Evolutionary conservation across 495 filamentous ascomycete genomes (phyloP).

Genomic region (Daldinia loculata): DNA sequence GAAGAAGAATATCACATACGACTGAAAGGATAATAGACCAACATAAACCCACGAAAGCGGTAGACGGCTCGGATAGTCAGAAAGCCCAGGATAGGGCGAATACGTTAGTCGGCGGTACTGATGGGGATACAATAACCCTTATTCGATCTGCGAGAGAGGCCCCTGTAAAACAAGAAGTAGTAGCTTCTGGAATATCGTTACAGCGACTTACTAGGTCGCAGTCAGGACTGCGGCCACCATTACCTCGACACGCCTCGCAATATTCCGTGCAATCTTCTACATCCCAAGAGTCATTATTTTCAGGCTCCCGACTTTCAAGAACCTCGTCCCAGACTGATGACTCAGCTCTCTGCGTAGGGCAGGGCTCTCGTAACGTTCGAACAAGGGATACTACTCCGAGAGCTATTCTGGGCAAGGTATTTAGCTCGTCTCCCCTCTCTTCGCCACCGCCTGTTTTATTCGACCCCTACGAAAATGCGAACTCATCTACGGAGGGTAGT

Average conservation of each 20-base stretch:
- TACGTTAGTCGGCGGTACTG: not conserved
- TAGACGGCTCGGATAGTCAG: not conserved
- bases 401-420: conserved; percentile 22
- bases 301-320: conserved; percentile 25
- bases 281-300: conserved; percentile 35
- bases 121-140: not conserved
- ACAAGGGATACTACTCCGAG: conserved; percentile 36
- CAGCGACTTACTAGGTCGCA: conserved; percentile 37
- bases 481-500: conserved; percentile 42
- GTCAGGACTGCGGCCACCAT: conserved; percentile 26
- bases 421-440: conserved; percentile 56
- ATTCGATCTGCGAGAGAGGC: not conserved
- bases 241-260: conserved; percentile 35
- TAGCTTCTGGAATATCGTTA: not conserved
- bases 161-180: conserved; percentile 1
- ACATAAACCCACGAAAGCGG: not conserved
- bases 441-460: conserved; percentile 56
- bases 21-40: conserved; percentile 4
- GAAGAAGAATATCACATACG: conserved; percentile 47
- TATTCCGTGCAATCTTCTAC: conserved; percentile 33
- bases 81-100: not conserved
- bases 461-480: conserved; percentile 53
- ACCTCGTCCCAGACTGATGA: conserved; percentile 39
- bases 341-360: conserved; percentile 10
- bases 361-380: not conserved